A percentile compares a stretch with the other conserved stretches of the same genome.
phyloP scores from a whole-genome alignment of 768 basidiomycete species.

The Collybiopsis confluens region DNA sequence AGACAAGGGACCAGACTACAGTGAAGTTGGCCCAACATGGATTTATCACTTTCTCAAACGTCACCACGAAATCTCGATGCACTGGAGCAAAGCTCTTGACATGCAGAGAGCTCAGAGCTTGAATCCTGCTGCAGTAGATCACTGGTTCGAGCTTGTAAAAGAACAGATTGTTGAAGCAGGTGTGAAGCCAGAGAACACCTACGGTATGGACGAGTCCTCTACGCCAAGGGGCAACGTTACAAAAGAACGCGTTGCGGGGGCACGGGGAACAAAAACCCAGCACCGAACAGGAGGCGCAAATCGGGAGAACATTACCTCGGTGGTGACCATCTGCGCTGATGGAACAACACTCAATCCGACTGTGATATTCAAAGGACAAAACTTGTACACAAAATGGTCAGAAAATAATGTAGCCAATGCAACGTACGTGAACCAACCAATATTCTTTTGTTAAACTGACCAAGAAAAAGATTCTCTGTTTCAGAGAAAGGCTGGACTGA shows the following conservation, averaged over 20 bases:
- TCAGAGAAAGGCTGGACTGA: conserved; percentile 30
- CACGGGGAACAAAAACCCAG: conserved; percentile 22
- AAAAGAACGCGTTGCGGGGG: conserved; percentile 24
- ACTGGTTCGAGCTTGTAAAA: conserved; percentile 31
- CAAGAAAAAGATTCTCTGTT: conserved; percentile 15
- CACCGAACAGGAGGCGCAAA: conserved; percentile 26
- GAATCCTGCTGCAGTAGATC: conserved; percentile 23
- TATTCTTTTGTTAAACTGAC: conserved; percentile 1
- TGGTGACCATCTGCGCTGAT: conserved; percentile 39
- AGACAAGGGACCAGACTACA: conserved; percentile 10
- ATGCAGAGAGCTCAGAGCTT: conserved; percentile 23
- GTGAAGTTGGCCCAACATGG: conserved; percentile 25
- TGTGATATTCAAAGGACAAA: conserved; percentile 36
- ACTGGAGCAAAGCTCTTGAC: conserved; percentile 28
- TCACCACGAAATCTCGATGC: conserved; percentile 25
- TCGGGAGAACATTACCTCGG: conserved; percentile 29
- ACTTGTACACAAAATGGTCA: conserved; percentile 24
- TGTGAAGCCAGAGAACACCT: conserved; percentile 21
- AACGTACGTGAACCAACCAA: conserved; percentile 19
- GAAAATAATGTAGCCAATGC: conserved; percentile 32
- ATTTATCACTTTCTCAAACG: conserved; percentile 20
- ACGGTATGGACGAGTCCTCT: conserved; percentile 36
- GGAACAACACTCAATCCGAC: conserved; percentile 26
- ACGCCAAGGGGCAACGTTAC: conserved; percentile 22
- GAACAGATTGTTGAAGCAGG: conserved; percentile 16